phyloP scores from a whole-genome alignment of 2,329 filamentous ascomycete species.

The Calonectria crousiana region DNA sequence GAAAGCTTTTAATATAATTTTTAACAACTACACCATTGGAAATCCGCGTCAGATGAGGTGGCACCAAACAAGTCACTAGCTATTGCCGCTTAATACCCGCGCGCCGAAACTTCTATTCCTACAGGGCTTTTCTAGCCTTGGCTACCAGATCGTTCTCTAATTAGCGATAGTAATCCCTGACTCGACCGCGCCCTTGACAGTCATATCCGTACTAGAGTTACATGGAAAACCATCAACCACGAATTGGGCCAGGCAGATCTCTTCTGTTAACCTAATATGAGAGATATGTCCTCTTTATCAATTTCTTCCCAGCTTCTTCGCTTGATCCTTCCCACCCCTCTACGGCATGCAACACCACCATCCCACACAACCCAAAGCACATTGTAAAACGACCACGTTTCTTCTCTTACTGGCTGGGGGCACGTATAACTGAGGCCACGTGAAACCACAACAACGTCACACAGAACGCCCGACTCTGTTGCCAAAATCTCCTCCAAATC shows the following conservation, averaged over 20 bases:
- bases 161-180: not conserved
- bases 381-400: conserved; percentile 14
- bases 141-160: not conserved
- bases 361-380: conserved; percentile 27
- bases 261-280: conserved; percentile 7
- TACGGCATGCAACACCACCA: conserved; percentile 13
- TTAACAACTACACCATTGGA: not conserved
- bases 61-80: not conserved
- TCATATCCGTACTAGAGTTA: not conserved
- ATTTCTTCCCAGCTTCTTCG: conserved; percentile 14
- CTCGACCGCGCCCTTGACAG: not conserved
- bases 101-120: rapidly evolving
- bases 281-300: conserved; percentile 7
- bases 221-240: not conserved
- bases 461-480: not conserved
- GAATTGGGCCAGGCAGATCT: rapidly evolving
- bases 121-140: not conserved
- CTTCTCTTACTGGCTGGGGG: not conserved
- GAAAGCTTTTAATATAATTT: no score
- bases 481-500: not conserved
- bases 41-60: not conserved
- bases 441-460: conserved; percentile 14
- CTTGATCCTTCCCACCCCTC: conserved; percentile 15
- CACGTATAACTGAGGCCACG: not conserved
- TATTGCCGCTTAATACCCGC: not conserved